Evolutionary conservation across 2,329 filamentous ascomycete genomes (phyloP).

Genomic region (Paracoccidioides lutzii): DNA sequence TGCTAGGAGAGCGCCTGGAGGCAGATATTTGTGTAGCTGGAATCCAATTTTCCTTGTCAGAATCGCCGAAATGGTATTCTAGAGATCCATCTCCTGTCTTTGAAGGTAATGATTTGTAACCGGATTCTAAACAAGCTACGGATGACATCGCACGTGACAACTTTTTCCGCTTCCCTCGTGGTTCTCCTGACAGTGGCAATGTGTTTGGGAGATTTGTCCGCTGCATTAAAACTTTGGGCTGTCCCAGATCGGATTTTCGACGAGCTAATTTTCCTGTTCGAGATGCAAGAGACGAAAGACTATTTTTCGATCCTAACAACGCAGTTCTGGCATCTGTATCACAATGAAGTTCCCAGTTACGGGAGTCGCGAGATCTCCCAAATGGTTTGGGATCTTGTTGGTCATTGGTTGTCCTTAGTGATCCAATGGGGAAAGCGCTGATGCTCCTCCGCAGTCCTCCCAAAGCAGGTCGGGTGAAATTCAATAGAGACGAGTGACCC

Average conservation of each 20-base stretch:
- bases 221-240: conserved; percentile 29
- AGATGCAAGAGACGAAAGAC: conserved; percentile 57
- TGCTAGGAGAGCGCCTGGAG: conserved; percentile 24
- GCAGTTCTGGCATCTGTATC: conserved; percentile 68
- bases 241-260: conserved; percentile 49
- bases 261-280: conserved; percentile 51
- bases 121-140: conserved; percentile 46
- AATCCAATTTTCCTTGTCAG: conserved; percentile 88
- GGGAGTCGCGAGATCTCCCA: conserved; percentile 72
- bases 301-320: conserved; percentile 65
- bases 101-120: conserved; percentile 21
- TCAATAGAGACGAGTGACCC: conserved; percentile 37
- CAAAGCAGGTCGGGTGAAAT: conserved; percentile 36
- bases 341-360: conserved; percentile 84
- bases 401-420: conserved; percentile 38
- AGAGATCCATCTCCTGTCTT: not conserved
- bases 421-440: conserved; percentile 50
- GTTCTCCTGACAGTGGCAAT: conserved; percentile 35
- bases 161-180: conserved; percentile 47
- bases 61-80: conserved; percentile 49
- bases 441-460: conserved; percentile 55
- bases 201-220: conserved; percentile 36
- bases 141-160: conserved; percentile 50
- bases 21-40: conserved; percentile 34
- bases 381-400: conserved; percentile 38